Evolutionary conservation across 1,139 yeast species (phyloP), one percentile per base, ranked within the genome.

Genomic region (Meyerozyma sp.): DNA sequence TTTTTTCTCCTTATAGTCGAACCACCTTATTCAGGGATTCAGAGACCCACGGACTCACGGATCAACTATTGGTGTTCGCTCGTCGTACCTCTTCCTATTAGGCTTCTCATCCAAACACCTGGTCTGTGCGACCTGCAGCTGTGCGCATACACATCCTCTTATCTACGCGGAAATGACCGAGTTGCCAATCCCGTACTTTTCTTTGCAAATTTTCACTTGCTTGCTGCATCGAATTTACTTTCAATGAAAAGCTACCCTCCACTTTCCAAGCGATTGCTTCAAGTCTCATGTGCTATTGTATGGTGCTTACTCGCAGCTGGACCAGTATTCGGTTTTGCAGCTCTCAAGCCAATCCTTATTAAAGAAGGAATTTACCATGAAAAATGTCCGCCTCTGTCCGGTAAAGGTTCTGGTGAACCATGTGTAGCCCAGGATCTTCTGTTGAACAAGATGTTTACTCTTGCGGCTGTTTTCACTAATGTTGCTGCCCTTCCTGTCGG

Each of bases 231-330:
- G 20, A 8, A 11, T n/a, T 9, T 7, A 7, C 4, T 11, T 29
- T 8, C 34, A 13, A 34, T 34, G 37, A 34, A 34, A 34, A 34
- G 14, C 5, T 34, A 34, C 16, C 37, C 37, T 10, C 48, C 62
- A 6, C 49, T 46, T 6, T 40, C 56, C 18, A 52, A 53, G 35
- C 56, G 62, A 34, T 42, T 58, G 39, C 46, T 53, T 32, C 65
- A 61, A 41, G 51, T 57, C 39, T 44, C 52, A 39, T 65, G 75
- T 59, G 75, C 76, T 44, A 66, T 70, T 5, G 43, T 62, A 41
- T 70, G 76, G 76, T 70, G 75, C 45, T 56, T 71, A 20, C 53
- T 72, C 20, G 66, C 76, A 1, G 77, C 74, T 7, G 77, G 77
- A 1, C 73, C 75, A 5, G 69, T 72, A 30, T 72, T 72, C 49